Evolutionary conservation across 495 filamentous ascomycete species (phyloP).

Genomic region (Aspergillus sclerotioniger): DNA sequence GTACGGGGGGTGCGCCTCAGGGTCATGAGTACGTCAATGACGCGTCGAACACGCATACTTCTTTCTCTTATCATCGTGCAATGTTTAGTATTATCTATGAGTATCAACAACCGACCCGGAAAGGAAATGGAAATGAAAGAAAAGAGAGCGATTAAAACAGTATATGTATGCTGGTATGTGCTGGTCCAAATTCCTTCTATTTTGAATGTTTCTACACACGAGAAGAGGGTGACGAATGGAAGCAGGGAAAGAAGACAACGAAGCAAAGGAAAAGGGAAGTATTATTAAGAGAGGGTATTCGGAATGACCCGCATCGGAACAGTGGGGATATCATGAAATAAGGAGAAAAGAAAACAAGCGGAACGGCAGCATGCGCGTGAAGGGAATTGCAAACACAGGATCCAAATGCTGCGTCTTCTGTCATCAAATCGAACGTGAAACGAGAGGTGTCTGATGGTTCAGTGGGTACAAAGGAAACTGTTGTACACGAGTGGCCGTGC

Average conservation of each 20-base stretch:
- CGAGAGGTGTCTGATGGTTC: constrained; percentile 32
- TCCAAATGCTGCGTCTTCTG: constrained; percentile 48
- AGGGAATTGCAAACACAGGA: constrained; percentile 27
- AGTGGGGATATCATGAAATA: constrained; percentile 39
- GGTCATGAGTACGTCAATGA: too few species aligned
- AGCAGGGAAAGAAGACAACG: constrained; percentile 11
- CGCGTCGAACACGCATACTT: too few species aligned
- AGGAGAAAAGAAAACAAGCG: constrained; percentile 16
- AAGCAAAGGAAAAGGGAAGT: constrained; percentile 21
- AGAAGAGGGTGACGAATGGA: background rate
- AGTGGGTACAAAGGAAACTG: constrained; percentile 24
- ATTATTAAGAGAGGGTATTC: constrained; percentile 35
- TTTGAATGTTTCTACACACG: constrained; percentile 19
- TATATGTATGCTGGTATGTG: constrained; percentile 11
- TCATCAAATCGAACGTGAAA: constrained; percentile 48
- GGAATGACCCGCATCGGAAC: constrained; percentile 30
- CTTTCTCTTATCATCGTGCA: too few species aligned
- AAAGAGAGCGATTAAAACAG: background rate
- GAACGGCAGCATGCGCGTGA: constrained; percentile 17
- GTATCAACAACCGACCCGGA: background rate
- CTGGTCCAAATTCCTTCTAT: constrained; percentile 20
- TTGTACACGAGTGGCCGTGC: constrained; percentile 38
- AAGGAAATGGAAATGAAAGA: background rate
- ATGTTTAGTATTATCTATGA: too few species aligned
- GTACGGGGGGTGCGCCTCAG: too few species aligned